phyloP scores from a whole-genome alignment of 1,284 basidiomycete genomes.

The Ustilago loliicola region DNA sequence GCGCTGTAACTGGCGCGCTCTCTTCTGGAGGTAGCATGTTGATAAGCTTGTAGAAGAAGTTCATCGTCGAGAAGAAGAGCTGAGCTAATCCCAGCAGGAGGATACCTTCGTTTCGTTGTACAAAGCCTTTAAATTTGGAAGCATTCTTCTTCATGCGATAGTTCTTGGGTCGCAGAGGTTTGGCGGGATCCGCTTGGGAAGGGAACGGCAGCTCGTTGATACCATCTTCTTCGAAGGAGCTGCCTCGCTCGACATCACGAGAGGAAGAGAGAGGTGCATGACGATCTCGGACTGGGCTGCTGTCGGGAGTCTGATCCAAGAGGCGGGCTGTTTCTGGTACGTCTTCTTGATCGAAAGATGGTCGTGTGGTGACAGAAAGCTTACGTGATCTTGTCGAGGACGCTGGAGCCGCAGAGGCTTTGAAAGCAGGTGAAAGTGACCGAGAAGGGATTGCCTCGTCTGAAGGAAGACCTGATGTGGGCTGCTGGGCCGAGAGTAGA shows the following conservation, averaged over 20 bases:
- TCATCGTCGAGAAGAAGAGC: conserved; percentile 72
- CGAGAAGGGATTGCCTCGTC: conserved; percentile 27
- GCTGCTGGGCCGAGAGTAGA: conserved; percentile 28
- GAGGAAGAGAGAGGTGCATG: conserved; percentile 8
- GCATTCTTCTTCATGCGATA: conserved; percentile 31
- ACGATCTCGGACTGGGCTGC: conserved; percentile 4
- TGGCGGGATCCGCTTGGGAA: conserved; percentile 42
- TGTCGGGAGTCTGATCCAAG: conserved; percentile 10
- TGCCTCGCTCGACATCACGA: conserved; percentile 28
- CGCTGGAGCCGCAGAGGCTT: not conserved
- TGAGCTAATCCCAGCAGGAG: conserved; percentile 44
- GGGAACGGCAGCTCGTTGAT: conserved; percentile 47
- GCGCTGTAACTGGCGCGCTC: conserved; percentile 36
- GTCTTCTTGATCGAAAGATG: conserved; percentile 14
- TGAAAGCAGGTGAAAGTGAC: conserved; percentile 27
- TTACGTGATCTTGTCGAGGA: conserved; percentile 23
- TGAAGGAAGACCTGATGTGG: not conserved
- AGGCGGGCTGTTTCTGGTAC: conserved; percentile 26
- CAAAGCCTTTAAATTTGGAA: conserved; percentile 30
- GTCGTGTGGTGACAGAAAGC: conserved; percentile 24
- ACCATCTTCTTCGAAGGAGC: conserved; percentile 15
- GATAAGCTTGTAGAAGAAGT: conserved; percentile 77
- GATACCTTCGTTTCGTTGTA: conserved; percentile 50
- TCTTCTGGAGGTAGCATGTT: conserved; percentile 74
- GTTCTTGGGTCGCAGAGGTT: conserved; percentile 45